Conservation (phyloP, 2,329 filamentous ascomycete species). For the Cordyceps militaris region DNA sequence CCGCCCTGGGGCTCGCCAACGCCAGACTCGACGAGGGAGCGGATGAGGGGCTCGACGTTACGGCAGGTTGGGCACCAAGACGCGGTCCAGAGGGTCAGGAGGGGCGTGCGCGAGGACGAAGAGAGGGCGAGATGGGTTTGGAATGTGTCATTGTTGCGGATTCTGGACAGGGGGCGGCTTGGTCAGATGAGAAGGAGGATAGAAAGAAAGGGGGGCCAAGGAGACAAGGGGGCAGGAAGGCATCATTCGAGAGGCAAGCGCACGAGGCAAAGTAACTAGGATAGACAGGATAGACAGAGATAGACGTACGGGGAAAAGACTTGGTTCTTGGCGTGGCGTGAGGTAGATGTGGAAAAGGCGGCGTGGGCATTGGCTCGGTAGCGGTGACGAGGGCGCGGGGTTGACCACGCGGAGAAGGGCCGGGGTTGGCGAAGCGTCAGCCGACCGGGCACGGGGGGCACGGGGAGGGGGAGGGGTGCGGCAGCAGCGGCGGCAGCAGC, state of each 20-base stretch:
- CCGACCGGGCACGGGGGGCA: no score
- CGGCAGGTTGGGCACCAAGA: constrained; percentile 51
- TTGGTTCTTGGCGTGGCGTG: constrained; percentile 20
- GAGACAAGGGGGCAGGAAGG: not conserved
- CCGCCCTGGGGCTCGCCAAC: constrained; percentile 50
- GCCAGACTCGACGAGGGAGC: constrained; percentile 41
- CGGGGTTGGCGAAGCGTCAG: not conserved
- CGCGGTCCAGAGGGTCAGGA: constrained; percentile 55
- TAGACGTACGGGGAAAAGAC: constrained; percentile 28
- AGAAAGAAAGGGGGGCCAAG: not conserved
- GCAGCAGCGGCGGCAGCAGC: not conserved
- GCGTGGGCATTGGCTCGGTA: constrained; percentile 14
- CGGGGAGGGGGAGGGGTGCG: no score
- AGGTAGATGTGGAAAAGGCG: constrained; percentile 20
- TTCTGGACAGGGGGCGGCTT: constrained; percentile 28
- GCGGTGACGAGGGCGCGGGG: not conserved
- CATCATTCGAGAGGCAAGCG: not conserved
- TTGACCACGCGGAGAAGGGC: not conserved
- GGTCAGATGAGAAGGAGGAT: not conserved
- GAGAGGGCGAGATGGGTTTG: constrained; percentile 49
- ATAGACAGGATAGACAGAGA: not conserved
- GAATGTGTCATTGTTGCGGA: constrained; percentile 48
- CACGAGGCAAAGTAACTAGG: not conserved
- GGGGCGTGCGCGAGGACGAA: constrained; percentile 44
- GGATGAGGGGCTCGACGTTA: constrained; percentile 41